Percentiles rank a stretch among this genome's conserved stretches.
These are phyloP conservation scores for Leishmania turanica DNA, from an alignment of 208 protist genomes.

Conservation along the genomic window DNA sequence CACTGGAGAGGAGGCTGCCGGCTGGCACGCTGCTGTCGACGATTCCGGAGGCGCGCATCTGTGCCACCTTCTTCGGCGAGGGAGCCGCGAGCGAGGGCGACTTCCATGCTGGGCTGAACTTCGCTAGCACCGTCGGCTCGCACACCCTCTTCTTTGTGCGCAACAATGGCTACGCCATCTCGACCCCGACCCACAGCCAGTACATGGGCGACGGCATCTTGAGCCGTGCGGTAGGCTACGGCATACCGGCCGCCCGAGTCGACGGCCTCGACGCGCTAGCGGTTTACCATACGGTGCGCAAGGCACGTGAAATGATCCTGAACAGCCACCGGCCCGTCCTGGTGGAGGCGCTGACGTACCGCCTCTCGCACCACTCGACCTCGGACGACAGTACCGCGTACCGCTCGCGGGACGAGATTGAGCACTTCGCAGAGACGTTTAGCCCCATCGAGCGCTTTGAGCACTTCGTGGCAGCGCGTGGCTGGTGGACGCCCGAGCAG, in stretches of 20 bases:
- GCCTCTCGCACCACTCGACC: constrained; percentile 95
- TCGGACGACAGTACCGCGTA: constrained; percentile 96
- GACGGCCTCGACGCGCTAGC: constrained; percentile 97
- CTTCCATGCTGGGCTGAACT: constrained; percentile 97
- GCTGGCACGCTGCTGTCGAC: constrained; percentile 29
- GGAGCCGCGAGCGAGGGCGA: constrained; percentile 97
- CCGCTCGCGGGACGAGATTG: constrained; percentile 64
- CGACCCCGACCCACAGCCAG: constrained; percentile 94
- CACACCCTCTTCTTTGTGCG: constrained; percentile 96
- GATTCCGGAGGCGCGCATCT: constrained; percentile 51
- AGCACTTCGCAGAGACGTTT: constrained; percentile 50
- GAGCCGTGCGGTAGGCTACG: constrained; percentile 80
- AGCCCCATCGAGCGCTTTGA: constrained; percentile 77
- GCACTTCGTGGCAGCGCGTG: constrained; percentile 51
- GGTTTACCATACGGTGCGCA: constrained; percentile 90
- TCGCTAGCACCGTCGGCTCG: constrained; percentile 92
- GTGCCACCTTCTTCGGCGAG: constrained; percentile 97
- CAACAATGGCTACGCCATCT: constrained; percentile 97
- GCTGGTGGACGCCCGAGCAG: constrained; percentile 67
- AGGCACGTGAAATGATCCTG: constrained; percentile 87
- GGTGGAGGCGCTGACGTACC: constrained; percentile 98
- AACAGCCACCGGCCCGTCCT: constrained; percentile 86
- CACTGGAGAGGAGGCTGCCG: constrained; percentile 29
- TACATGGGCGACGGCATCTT: constrained; percentile 96
- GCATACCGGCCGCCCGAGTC: constrained; percentile 92